Base-by-base conservation (phyloP, 306 rosid genomes). In the Vigna radiata region DNA sequence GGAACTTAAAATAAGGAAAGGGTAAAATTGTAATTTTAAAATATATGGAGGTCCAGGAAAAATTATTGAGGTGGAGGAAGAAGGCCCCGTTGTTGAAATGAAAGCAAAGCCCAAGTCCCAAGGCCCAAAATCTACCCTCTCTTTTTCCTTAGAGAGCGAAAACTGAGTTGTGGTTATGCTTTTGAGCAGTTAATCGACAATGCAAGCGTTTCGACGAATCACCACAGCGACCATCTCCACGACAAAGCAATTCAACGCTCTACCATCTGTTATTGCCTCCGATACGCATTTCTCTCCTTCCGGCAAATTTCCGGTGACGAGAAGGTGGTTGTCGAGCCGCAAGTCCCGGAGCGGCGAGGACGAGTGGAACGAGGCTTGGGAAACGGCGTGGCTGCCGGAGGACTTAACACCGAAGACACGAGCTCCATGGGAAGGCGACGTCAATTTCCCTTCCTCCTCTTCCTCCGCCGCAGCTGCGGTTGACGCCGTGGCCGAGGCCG, bases 341-440 rank as follows among this genome's bases (percentile, higher is more conserved):
- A 21, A 27, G 64, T 58, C 83, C n/a, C 83, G 77, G 74, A 79
- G 81, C 47, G 91, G 87, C 79, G 92, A 88, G 53, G 93, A 90
- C 36, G 96, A 92, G 53, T 95, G 97, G 98, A 95, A 95, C 33
- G 92, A 89, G 27, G 89, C 98, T 0, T 95, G 98, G 98, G 98
- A 92, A 58, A 80, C 96, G 1, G 95, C 98, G 39, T 95, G 98
- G 98, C 83, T 95, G 0, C 98, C 98, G 16, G 96, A 90, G 63
- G 97, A 92, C 60, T 80, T 90, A 25, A 82, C 87, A 11, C 85
- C 86, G 5, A 88, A 81, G 79, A 44, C 75, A 33, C 86, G 88
- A 23, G 88, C 96, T 16, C 93, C 97, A 19, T 95, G 97, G 98
- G 97, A 95, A 81, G 55, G 58, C 16, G 98, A 90, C 60, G 94